Evolutionary conservation across 208 protist genomes (phyloP).

Genomic region (Acanthamoeba healyi): DNA sequence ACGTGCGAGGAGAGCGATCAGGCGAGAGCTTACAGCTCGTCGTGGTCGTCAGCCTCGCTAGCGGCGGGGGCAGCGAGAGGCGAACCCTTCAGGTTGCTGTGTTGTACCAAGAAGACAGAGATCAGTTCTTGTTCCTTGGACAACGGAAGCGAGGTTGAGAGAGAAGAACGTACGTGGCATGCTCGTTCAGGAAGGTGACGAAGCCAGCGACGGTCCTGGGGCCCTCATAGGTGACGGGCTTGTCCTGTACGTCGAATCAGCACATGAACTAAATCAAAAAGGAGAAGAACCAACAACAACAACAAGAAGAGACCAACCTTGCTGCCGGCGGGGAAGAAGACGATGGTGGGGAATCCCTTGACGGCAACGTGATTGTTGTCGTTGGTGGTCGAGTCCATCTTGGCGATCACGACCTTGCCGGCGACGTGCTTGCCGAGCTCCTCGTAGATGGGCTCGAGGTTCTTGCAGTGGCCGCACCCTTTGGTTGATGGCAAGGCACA

Average conservation of each 20-base stretch:
- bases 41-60: neutral
- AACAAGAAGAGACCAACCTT: neutral
- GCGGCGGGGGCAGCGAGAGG: neutral
- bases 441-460: slow-evolving; percentile 81
- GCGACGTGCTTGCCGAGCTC: slow-evolving; percentile 82
- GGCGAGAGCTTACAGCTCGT: slow-evolving; percentile 71
- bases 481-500: neutral
- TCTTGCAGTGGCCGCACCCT: slow-evolving; percentile 96
- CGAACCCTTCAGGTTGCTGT: slow-evolving; percentile 27
- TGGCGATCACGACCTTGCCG: slow-evolving; percentile 86
- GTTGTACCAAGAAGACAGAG: neutral
- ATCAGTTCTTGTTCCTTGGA: too few species aligned
- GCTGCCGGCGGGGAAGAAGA: slow-evolving; percentile 80
- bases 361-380: slow-evolving; percentile 80
- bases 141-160: neutral
- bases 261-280: neutral
- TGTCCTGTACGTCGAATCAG: neutral
- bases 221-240: slow-evolving; percentile 77
- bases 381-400: slow-evolving; percentile 87
- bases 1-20: too few species aligned
- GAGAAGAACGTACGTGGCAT: slow-evolving; percentile 31
- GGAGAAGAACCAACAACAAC: neutral
- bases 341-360: slow-evolving; percentile 86
- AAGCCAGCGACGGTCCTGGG: slow-evolving; percentile 77
- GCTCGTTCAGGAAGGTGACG: slow-evolving; percentile 69